Evolutionary conservation across 23 red algal genomes (phyloP).

Genomic region (Agarophyton chilense): DNA sequence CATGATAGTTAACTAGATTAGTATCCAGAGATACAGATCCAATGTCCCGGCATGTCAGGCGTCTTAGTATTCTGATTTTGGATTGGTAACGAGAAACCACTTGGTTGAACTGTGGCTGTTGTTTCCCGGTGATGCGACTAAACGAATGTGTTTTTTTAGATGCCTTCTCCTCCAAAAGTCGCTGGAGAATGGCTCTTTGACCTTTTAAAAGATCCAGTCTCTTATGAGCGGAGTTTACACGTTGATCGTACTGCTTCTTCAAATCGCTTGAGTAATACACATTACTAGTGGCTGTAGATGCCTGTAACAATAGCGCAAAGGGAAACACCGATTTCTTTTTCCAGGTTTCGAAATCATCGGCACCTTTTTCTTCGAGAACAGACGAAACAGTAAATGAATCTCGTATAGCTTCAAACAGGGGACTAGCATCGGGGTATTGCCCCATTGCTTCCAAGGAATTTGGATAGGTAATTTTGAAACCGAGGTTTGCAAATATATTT

Average conservation of each 20-base stretch:
- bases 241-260: not conserved
- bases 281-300: not conserved
- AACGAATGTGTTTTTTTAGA: not conserved
- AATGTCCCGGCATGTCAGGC: not conserved
- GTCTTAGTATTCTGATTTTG: constrained; percentile 4
- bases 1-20: not conserved
- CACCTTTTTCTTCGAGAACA: not conserved
- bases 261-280: not conserved
- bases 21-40: constrained; percentile 13
- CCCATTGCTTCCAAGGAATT: not conserved
- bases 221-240: not conserved
- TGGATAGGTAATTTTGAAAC: not conserved
- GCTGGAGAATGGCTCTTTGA: not conserved
- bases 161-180: constrained; percentile 17
- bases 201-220: not conserved
- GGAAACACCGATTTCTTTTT: not conserved
- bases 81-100: not conserved
- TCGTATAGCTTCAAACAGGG: not conserved
- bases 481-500: not conserved
- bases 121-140: not conserved
- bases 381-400: constrained; percentile 3
- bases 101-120: not conserved
- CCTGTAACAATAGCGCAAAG: not conserved
- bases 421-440: not conserved
- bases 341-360: not conserved